Evolutionary conservation across 257 asterid species (phyloP), one percentile per base, ranked within the genome.

Genomic region (Solanum lycopersicoides): DNA sequence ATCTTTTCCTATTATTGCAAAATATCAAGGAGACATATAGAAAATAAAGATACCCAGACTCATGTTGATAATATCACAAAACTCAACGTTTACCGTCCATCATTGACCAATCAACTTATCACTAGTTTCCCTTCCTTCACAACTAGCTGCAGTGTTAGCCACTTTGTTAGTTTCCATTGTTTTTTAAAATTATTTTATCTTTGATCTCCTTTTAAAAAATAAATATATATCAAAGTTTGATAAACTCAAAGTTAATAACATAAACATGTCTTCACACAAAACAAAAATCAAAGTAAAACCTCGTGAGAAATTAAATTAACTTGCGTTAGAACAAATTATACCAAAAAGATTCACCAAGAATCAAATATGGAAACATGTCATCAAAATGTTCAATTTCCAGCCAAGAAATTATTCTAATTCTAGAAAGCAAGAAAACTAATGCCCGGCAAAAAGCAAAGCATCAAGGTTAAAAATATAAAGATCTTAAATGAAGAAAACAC

Each of bases 61-160:
- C 89, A 89, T 87, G 89, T 95, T 97, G 65, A 95, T 92, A 68
- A 95, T 88, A 89, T 95, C 98, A 65, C 98, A 97, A 32, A 97
- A 95, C 92, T 97, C 98, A 13, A 97, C 89, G 89, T 97, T 97
- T 65, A 97, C 91, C 45, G 98, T 98, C 99, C 98, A 97, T 89
- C 95, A 98, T 63, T 98, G 99, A 91, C 98, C 98, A 89, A 90
- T 92, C 93, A 97, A 91, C 93, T 90, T 82, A 88, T 95, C 98
- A 92, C 96, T 95, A 6, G 98, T 97, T 50, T 98, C 98, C 90
- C 98, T 95, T 91, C 95, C 99, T 84, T 96, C 97, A 93, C 95
- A 87, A 44, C 95, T 94, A n/a, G 93, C 98, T 25, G 96, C 98
- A 87, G 83, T 71, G 69, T 91, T 95, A 35, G 96, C 97, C 99